Percentiles rank a stretch among this genome's conserved stretches.
Evolutionary conservation across 495 filamentous ascomycete genomes (phyloP).

Genomic region (Neurospora tetrasperma): DNA sequence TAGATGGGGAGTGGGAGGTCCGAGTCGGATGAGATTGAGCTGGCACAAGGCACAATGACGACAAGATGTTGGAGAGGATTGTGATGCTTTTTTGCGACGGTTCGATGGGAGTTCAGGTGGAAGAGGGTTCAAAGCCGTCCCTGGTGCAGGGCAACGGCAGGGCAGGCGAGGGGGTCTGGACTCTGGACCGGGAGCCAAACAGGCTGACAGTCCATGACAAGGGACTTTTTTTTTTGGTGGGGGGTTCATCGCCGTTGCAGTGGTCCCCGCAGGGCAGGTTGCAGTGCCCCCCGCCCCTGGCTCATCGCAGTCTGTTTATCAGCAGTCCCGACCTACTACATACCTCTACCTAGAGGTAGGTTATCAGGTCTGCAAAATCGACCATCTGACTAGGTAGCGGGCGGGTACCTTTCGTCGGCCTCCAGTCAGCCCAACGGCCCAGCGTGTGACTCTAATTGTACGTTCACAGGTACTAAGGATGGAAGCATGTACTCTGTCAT

Average conservation of each 20-base stretch:
- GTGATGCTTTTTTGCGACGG: not conserved
- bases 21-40: not conserved
- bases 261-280: not conserved
- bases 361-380: no score
- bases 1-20: not conserved
- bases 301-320: not conserved
- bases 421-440: not conserved
- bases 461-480: not conserved
- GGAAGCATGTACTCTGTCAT: not conserved
- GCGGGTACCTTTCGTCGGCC: not conserved
- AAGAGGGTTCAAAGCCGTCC: not conserved
- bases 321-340: not conserved
- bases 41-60: not conserved
- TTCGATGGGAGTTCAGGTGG: not conserved
- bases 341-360: no score
- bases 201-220: not conserved
- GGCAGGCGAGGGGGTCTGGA: not conserved
- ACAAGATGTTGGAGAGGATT: not conserved
- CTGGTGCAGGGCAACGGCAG: not conserved
- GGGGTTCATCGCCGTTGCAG: not conserved
- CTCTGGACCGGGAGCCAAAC: not conserved
- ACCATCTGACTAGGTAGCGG: no score
- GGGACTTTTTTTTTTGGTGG: not conserved
- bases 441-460: not conserved
- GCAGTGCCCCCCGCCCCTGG: not conserved